A percentile compares a stretch with the other conserved stretches of the same genome.
Evolutionary conservation across 208 protist species (phyloP).

Genomic region (Leptomonas pyrrhocoris): DNA sequence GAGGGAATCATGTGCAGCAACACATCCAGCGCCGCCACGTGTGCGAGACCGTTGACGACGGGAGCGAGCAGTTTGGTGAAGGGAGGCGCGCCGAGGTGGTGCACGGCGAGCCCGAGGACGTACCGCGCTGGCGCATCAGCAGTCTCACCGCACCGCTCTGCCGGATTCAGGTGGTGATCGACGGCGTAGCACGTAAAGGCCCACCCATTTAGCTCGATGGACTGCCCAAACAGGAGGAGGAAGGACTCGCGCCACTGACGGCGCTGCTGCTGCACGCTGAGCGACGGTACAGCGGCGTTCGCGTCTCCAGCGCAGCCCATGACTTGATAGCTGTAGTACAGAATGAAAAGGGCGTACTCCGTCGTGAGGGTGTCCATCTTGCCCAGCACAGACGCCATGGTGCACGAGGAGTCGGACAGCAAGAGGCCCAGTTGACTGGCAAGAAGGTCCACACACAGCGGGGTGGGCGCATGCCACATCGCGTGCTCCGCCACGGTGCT

Average conservation of each 20-base stretch:
- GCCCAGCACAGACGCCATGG: conserved; percentile 36
- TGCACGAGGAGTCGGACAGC: conserved; percentile 22
- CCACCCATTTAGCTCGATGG: conserved; percentile 43
- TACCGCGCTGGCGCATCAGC: conserved; percentile 3
- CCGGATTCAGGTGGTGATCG: conserved; percentile 53
- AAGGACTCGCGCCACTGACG: conserved; percentile 50
- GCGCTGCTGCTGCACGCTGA: conserved; percentile 26
- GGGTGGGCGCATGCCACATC: conserved; percentile 37
- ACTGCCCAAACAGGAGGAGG: conserved; percentile 48
- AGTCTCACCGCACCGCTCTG: conserved; percentile 4
- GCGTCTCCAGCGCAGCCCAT: conserved; percentile 10
- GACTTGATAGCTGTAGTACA: conserved; percentile 52
- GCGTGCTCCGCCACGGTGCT: conserved; percentile 26
- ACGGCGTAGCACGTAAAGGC: conserved; percentile 60
- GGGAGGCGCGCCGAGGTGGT: conserved; percentile 46
- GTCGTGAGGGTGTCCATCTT: conserved; percentile 38
- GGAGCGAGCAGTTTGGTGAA: conserved; percentile 45
- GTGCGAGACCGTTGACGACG: conserved; percentile 57
- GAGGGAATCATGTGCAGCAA: conserved; percentile 48
- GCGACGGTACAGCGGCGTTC: neutral
- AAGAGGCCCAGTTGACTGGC: conserved; percentile 43
- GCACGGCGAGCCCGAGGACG: conserved; percentile 25
- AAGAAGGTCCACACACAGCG: conserved; percentile 64
- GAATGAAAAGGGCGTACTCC: conserved; percentile 57
- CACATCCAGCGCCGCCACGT: conserved; percentile 55